Evolutionary conservation across 1,284 basidiomycete species (phyloP), one percentile per base, ranked within the genome.

Genomic region (Boletus smithii): DNA sequence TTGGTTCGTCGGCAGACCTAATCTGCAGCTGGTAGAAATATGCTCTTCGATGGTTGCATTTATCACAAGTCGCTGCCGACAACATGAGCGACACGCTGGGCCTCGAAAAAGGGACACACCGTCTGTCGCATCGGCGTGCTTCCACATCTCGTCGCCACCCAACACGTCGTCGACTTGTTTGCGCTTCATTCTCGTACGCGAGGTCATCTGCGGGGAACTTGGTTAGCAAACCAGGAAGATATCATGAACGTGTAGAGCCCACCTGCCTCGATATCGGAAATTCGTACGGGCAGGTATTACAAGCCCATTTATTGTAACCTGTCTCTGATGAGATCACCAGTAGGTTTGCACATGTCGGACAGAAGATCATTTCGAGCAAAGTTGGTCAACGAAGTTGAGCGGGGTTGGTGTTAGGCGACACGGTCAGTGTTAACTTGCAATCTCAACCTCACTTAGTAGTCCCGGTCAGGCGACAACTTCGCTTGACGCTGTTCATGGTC

Each of bases 21-120:
- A 98, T 99, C 68, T 99, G 95, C 16, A 98, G 73, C 71, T 97
- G 94, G 68, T 95, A 92, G 69, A 91, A 99, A 70, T 95, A 98
- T 7, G 95, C 63, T 17, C 85, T 75, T 32, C 81, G 79, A 61
- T 89, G 78, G 62, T 97, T 94, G 69, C 95, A 99, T 63, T 94
- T 95, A 13, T 88, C 86, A 67, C 95, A 99, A 16, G 79, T 80
- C 16, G 84, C 92, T 90, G 53, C 22, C 26, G 38, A 33, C 2
- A 29, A 11, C 23, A 14, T 50, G 24, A 52, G 32, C 40, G 39
- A 42, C 11, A 20, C 10, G 11, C 13, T 8, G 30, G 10, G 11
- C 24, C 5, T 18, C 5, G 37, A 27, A 5, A 23, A 40, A 32
- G 40, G 70, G 17, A 47, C 78, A 50, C 53, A 92, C 91, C 80